Conservation (phyloP, 2,329 filamentous ascomycete genomes). For the Colletotrichum eremochloae region DNA sequence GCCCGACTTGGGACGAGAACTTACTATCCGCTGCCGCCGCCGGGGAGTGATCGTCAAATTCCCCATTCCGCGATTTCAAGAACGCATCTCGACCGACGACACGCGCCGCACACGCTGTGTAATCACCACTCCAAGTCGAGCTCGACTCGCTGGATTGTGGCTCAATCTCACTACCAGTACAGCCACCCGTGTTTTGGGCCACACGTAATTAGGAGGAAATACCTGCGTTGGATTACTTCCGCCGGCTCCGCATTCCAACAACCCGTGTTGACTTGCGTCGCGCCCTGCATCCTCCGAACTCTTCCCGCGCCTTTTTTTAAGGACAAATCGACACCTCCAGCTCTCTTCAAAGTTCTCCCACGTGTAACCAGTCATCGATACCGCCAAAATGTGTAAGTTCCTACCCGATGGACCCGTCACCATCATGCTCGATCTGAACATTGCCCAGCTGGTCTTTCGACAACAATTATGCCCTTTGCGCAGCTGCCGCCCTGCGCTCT, state of each 20-base stretch:
- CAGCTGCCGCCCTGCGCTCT: constrained; percentile 74
- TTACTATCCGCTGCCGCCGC: not conserved
- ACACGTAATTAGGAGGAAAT: constrained; percentile 26
- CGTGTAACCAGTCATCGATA: not conserved
- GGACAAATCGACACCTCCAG: not conserved
- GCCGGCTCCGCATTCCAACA: constrained; percentile 37
- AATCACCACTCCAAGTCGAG: not conserved
- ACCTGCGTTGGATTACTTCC: constrained; percentile 25
- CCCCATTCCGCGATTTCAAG: not conserved
- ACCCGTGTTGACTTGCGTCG: constrained; percentile 19
- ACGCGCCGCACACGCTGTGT: not conserved
- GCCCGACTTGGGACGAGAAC: constrained; percentile 33
- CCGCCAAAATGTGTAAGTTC: constrained; percentile 41
- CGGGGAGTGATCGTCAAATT: constrained; percentile 1
- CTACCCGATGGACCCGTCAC: not conserved
- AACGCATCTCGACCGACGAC: not conserved
- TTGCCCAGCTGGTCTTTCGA: constrained; percentile 46
- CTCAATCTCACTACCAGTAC: constrained; percentile 25
- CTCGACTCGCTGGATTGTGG: constrained; percentile 33
- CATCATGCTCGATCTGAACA: not conserved
- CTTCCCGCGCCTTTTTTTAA: not conserved
- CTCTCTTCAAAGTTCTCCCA: not conserved
- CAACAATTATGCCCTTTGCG: constrained; percentile 69
- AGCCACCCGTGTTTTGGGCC: not conserved
- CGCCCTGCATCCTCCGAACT: constrained; percentile 13